Percentiles rank a stretch among this genome's conserved stretches.
These are phyloP conservation scores for Cicer pinnatifidum DNA, from an alignment of 306 rosid genomes.

Conservation along the genomic window DNA sequence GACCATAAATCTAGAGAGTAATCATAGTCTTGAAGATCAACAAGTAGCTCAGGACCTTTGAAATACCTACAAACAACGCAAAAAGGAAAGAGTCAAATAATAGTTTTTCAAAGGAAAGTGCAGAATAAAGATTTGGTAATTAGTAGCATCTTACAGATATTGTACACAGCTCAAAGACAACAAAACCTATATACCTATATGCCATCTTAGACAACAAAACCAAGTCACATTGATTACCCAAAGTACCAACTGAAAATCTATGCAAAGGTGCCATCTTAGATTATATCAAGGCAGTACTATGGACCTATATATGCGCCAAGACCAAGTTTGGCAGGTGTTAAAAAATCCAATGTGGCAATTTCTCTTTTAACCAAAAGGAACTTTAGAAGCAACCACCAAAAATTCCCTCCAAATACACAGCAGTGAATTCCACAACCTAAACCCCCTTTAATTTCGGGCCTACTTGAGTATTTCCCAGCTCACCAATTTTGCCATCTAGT, in stretches of 20 bases:
- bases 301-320: neutral
- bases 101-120: slow-evolving; percentile 18
- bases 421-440: neutral
- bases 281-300: neutral
- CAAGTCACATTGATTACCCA: neutral
- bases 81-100: slow-evolving; percentile 17
- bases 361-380: slow-evolving; percentile 1
- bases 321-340: neutral
- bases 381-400: neutral
- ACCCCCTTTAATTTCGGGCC: slow-evolving; percentile 10
- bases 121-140: neutral
- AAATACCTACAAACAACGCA: slow-evolving; percentile 65
- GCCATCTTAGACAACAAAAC: too few species aligned
- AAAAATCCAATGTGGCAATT: slow-evolving; percentile 13
- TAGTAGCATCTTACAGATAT: neutral
- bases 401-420: neutral
- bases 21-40: slow-evolving; percentile 95
- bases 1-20: slow-evolving; percentile 89
- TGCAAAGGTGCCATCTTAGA: neutral
- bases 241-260: neutral
- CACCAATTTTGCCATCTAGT: neutral
- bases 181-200: neutral
- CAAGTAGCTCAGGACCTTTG: slow-evolving; percentile 95
- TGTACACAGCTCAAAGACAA: slow-evolving; percentile 9
- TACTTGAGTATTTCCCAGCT: neutral